Conservation (phyloP, 164 flowering plant species). For the Vitis amurensis region DNA sequence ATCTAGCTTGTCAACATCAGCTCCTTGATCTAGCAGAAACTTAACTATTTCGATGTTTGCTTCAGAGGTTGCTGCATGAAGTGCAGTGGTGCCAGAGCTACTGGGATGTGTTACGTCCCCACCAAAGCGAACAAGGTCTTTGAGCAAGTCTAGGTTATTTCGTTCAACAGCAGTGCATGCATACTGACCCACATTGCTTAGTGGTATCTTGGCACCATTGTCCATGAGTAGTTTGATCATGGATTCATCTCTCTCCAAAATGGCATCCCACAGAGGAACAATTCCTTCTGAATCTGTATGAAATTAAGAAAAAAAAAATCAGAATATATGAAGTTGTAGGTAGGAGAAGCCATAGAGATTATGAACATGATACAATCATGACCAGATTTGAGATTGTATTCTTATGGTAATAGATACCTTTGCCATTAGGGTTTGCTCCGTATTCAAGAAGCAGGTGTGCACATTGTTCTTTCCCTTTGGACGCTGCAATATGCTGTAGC, state of each 20-base stretch:
- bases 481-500: constrained; percentile 63
- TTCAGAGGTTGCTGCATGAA: constrained; percentile 52
- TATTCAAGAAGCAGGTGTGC: constrained; percentile 46
- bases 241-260: constrained; percentile 37
- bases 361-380: no score
- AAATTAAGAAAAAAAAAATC: not conserved
- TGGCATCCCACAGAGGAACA: constrained; percentile 60
- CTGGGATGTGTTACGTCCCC: constrained; percentile 47
- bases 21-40: constrained; percentile 50
- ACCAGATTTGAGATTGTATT: not conserved
- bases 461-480: constrained; percentile 44
- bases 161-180: constrained; percentile 53
- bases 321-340: no score
- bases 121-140: constrained; percentile 40
- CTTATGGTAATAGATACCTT: constrained; percentile 38
- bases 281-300: constrained; percentile 55
- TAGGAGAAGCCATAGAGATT: no score
- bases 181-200: constrained; percentile 42
- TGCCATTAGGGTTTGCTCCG: constrained; percentile 54
- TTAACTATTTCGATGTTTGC: constrained; percentile 48
- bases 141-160: constrained; percentile 47
- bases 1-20: constrained; percentile 39
- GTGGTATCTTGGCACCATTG: constrained; percentile 45
- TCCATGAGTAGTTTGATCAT: constrained; percentile 36
- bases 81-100: constrained; percentile 38